Base-by-base conservation (phyloP, 495 filamentous ascomycete species). In the Aspergillus carlsbadensis region DNA sequence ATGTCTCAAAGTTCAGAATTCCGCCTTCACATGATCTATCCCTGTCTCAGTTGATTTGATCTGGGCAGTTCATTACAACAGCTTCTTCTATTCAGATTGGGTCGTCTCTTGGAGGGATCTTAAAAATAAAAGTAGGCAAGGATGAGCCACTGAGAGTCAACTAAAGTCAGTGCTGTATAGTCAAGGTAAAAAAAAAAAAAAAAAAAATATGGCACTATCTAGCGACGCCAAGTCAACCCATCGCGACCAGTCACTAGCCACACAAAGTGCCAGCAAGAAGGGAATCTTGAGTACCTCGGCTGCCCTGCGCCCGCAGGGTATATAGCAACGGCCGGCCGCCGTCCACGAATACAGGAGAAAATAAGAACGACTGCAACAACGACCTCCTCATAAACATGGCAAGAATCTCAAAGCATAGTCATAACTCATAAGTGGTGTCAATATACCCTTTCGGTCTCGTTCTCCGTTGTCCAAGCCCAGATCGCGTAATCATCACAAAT, bases 401-500 rank as follows among this genome's bases (percentile, higher is more conserved):
- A 13, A 13, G 35, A 14, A 40, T 46, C 22, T 37, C 24, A 40
- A 39, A 36, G 29, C 31, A 46, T 37, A 46, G 29, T 53, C 56
- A 17, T 52, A 42, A 51, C 41, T 52, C 56, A 53, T 53, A 15
- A 21, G 11, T 39, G 33, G 18, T 22, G n/a, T 37, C n/a, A 6
- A 24, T 31, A 39, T 20, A 13, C 35, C 24, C 18, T 46, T 41
- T 51, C 49, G n/a, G 35, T 37, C 35, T 33, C 18, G 34, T 22
- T 22, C 15, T 17, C 36, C 22, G 18, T 34, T 46, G 40, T 45
- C 13, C 41, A 40, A 29, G 3, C 17, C 42, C 54, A 29, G 26
- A 14, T 47, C 24, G 33, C 45, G 24, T 55, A 37, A 43, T 60
- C 59, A 62, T 58, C 22, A 49, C 31, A 56, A 22, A 39, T 26